Percentiles rank a stretch among this genome's conserved stretches.
These are phyloP conservation scores for Rhizophlyctis rosea DNA, from an alignment of 192 early-diverging fungal genomes.

Conservation along the genomic window DNA sequence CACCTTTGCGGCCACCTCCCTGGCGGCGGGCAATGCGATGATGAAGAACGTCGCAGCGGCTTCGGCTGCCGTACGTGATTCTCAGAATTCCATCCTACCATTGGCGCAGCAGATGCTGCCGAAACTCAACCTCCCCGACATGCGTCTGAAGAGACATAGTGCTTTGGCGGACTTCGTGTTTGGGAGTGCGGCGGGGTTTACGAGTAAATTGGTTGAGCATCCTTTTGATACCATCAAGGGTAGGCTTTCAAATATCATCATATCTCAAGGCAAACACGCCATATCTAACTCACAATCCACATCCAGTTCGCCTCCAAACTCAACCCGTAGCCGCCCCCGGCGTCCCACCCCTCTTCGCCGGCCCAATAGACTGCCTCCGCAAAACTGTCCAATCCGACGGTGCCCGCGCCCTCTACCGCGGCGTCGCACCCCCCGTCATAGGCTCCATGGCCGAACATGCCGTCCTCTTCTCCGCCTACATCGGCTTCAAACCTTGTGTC, in stretches of 20 bases:
- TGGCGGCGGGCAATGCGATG: too few species aligned
- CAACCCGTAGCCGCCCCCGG: constrained; percentile 57
- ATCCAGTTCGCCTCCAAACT: constrained; percentile 77
- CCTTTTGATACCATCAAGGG: constrained; percentile 84
- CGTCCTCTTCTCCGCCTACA: constrained; percentile 81
- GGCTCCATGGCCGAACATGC: constrained; percentile 94
- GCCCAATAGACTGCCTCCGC: constrained; percentile 75
- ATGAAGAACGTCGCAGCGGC: too few species aligned
- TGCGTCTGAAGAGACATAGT: neutral
- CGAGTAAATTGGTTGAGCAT: constrained; percentile 79
- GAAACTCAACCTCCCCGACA: neutral
- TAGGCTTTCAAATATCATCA: neutral
- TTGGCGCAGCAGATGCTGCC: too few species aligned
- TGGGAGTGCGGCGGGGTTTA: constrained; percentile 11
- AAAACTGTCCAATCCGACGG: constrained; percentile 78
- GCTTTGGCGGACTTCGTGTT: constrained; percentile 10
- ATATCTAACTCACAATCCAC: too few species aligned
- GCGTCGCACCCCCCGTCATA: constrained; percentile 45
- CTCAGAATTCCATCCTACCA: too few species aligned
- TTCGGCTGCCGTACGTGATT: too few species aligned
- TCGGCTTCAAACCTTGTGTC: constrained; percentile 72
- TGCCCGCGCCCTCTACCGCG: constrained; percentile 79
- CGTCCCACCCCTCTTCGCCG: constrained; percentile 52
- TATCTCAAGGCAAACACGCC: too few species aligned
- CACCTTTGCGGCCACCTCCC: too few species aligned